phyloP scores from a whole-genome alignment of 2,329 filamentous ascomycete species.

The Trichophyton schoenleinii region DNA sequence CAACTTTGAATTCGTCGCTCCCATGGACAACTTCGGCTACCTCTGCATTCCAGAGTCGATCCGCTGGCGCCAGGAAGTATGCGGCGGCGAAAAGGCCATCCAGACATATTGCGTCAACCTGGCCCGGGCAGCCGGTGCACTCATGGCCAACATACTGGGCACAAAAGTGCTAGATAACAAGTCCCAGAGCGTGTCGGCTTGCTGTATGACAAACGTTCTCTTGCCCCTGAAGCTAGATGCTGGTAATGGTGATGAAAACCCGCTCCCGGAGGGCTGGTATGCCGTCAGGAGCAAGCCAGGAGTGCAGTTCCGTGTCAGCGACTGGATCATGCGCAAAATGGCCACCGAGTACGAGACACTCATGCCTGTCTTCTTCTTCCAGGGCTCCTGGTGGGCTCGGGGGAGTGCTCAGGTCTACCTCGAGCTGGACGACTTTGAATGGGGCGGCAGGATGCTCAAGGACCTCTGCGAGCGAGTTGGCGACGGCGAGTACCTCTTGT shows the following conservation, averaged over 20 bases:
- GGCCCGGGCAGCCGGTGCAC: constrained; percentile 49
- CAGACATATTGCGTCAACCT: constrained; percentile 50
- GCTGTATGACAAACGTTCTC: constrained; percentile 59
- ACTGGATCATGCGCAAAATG: constrained; percentile 48
- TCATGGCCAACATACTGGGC: constrained; percentile 50
- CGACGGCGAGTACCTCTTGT: not conserved
- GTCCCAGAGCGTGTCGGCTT: constrained; percentile 27
- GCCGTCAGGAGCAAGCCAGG: constrained; percentile 63
- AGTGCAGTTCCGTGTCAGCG: constrained; percentile 49
- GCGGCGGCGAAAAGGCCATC: constrained; percentile 64
- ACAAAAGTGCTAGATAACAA: constrained; percentile 51
- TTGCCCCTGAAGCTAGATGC: constrained; percentile 47
- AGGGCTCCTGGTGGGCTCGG: constrained; percentile 53
- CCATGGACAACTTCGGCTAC: constrained; percentile 58
- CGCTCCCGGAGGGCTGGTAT: constrained; percentile 37
- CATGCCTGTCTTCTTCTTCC: constrained; percentile 51
- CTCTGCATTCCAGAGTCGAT: constrained; percentile 62
- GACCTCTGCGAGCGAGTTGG: constrained; percentile 42
- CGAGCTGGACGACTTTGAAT: constrained; percentile 66
- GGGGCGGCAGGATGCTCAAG: constrained; percentile 48
- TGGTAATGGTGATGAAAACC: not conserved
- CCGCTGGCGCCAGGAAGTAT: constrained; percentile 52
- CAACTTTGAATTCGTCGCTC: constrained; percentile 67
- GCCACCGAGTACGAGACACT: constrained; percentile 56
- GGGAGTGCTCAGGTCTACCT: constrained; percentile 74